Conservation (phyloP, 2,329 filamentous ascomycete genomes). For the Arthrinium phaeospermum region DNA sequence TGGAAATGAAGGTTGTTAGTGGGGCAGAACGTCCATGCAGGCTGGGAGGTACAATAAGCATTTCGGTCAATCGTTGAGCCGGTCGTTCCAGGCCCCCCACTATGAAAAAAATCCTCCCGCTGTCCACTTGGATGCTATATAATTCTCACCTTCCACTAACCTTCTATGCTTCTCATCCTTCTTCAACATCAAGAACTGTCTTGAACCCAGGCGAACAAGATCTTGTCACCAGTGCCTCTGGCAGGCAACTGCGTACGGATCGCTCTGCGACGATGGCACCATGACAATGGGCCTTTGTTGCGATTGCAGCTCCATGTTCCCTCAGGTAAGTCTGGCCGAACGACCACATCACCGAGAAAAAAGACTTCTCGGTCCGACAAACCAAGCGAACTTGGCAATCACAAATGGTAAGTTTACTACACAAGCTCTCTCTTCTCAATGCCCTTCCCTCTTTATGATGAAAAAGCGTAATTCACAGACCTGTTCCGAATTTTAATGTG, state of each 20-base stretch:
- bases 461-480: conserved; percentile 77
- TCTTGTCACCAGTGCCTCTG: neutral
- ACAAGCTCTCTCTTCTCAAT: conserved; percentile 22
- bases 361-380: neutral
- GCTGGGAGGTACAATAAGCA: neutral
- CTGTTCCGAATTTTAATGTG: conserved; percentile 79
- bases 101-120: neutral
- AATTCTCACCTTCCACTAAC: neutral
- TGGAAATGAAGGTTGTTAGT: neutral
- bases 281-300: neutral
- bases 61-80: conserved; percentile 11
- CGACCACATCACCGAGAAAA: conserved; percentile 1
- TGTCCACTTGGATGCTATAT: neutral
- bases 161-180: neutral
- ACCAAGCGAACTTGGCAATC: neutral
- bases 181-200: neutral
- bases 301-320: neutral
- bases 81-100: neutral
- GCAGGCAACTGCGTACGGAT: neutral
- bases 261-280: neutral
- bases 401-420: conserved; percentile 22
- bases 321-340: conserved; percentile 21
- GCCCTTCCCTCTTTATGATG: conserved; percentile 65
- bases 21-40: neutral
- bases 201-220: neutral